Evolutionary conservation across 2,329 filamentous ascomycete genomes (phyloP), one percentile per base, ranked within the genome.

Genomic region (Coleophoma crateriformis): DNA sequence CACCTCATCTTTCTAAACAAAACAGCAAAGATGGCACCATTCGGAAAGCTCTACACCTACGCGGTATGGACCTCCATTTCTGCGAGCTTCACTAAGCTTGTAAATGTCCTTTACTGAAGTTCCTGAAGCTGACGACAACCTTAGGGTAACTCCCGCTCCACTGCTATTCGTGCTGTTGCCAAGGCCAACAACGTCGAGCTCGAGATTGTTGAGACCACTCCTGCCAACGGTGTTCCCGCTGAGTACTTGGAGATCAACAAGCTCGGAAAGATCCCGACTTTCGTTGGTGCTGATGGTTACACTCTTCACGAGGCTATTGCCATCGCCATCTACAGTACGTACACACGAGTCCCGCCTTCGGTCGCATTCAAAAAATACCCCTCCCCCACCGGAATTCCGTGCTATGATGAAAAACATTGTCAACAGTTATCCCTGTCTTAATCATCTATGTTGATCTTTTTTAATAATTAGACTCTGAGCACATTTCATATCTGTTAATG

Each of bases 381-480:
- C 46, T 33, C 37, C 41, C 19, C 41, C 22, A 20, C 43, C 61
- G 60, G 61, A 54, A 62, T 20, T 39, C 22, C 27, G 47, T 61
- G 62, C 62, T 55, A 61, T 61, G 64, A 67, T 65, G 64, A 62
- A 60, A 58, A 78, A 78, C 76, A 77, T 79, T n/a, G 77, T 75
- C 81, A 79, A 78, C 87, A 94, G 90, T 95, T 95, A 95, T 95
- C 90, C 92, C 92, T 96, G 89, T 88, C 92, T 94, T 88, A 96
- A 95, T 63, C 72, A 75, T 75, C 69, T 73, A 71, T 96, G 91
- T 95, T 90, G 91, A 96, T 81, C 82, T 78, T 72, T 77, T 86
- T 73, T 53, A 60, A 60, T 64, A 66, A 65, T 80, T 90, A 92
- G 83, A 88, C 86, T 89, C 85, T 90, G 85, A 90, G 73, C 69